Evolutionary conservation across 129 eudicot species (phyloP).

Genomic region (Centrapalus pauciflorus): DNA sequence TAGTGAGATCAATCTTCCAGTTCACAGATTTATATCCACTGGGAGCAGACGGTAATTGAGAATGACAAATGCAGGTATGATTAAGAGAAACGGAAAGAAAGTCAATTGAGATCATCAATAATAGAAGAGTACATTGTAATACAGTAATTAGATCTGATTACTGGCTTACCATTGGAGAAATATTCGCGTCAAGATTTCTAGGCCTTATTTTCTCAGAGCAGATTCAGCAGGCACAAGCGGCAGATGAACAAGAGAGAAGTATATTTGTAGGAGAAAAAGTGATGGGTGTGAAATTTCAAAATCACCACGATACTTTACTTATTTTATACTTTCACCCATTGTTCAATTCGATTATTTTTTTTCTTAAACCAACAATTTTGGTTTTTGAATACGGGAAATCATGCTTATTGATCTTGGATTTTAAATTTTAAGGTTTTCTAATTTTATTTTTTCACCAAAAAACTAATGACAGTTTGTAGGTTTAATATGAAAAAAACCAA

Average conservation of each 20-base stretch:
- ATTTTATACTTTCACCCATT: neutral
- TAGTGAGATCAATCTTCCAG: neutral
- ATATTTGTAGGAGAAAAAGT: conserved; percentile 13
- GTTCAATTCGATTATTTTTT: neutral
- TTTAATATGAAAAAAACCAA: too few relatives aligned
- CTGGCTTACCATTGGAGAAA: conserved; percentile 26
- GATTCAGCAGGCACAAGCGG: conserved; percentile 12
- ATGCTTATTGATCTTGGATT: too few relatives aligned
- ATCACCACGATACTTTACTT: neutral
- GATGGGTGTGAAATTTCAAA: neutral
- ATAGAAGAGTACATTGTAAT: neutral
- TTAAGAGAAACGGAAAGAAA: neutral
- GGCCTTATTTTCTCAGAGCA: conserved; percentile 23
- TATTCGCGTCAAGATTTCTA: conserved; percentile 21
- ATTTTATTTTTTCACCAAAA: neutral
- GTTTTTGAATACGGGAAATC: neutral
- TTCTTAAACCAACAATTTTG: neutral
- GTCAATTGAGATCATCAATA: neutral
- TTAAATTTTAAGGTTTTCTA: neutral
- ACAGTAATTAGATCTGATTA: conserved; percentile 14
- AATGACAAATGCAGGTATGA: conserved; percentile 13
- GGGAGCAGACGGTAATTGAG: neutral
- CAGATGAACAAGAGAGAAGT: neutral
- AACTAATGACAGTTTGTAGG: too few relatives aligned
- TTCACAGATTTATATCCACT: neutral